Evolutionary conservation across 1,284 basidiomycete species (phyloP), one percentile per base, ranked within the genome.

Genomic region (Retiboletus flavoniger): DNA sequence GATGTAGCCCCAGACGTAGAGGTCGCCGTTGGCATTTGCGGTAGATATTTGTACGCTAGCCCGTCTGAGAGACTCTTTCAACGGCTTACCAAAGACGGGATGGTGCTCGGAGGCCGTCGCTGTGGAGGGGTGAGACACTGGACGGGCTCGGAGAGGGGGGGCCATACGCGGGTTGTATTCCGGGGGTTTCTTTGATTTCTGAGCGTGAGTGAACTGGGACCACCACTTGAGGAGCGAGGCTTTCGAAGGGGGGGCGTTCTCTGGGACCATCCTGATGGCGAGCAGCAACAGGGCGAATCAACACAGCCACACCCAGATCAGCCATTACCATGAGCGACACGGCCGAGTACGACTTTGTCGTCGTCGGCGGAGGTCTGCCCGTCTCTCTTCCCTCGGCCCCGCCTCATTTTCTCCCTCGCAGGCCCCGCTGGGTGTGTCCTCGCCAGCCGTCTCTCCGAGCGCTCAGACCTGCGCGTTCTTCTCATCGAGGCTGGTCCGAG

Each of bases 41-140:
- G 95, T 95, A 17, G 91, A 93, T 70, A 99, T 98, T 67, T 96
- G 93, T 1, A 97, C 95, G 63, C 85, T 90, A 19, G 96, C 95
- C 70, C 90, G 90, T 64, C 83, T 82, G 63, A 98, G 78, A 53
- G 89, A 91, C 66, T 94, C 89, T 58, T 82, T 82, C 60, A 98
- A 82, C 6, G 92, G 87, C 54, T 85, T 89, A 13, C 91, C 92
- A 70, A 99, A 98, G 36, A 98, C 92, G 8, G 79, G 73, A 62
- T 80, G 78, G 51, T 72, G 72, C 36, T 71, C 70, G 17, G 73
- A 51, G 10, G 62, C 56, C 5, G 46, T 56, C 8, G 61, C 60
- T 57, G 35, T 45, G 67, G 61, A 7, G 24, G 3, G 54, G 44
- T 47, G 43, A 26, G 45, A 1, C 1, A 47, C 7, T 4, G 8